Evolutionary conservation across 2,329 filamentous ascomycete genomes (phyloP), one percentile per base, ranked within the genome.

Genomic region (Cladosporium oxysporum): DNA sequence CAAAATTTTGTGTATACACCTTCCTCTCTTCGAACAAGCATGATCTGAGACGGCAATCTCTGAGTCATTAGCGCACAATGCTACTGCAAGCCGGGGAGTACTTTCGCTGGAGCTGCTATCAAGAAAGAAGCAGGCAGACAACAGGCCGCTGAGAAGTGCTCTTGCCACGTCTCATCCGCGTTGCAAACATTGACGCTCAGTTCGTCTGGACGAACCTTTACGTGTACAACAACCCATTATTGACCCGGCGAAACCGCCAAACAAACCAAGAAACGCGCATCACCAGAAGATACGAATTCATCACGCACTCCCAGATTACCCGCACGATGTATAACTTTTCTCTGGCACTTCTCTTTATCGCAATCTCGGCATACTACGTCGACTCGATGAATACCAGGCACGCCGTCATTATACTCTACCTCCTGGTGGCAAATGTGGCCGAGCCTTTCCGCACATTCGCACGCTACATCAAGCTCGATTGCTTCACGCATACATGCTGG

Each of bases 1-100:
- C 47, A 37, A 62, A 5, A 47, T n/a, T 62, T 28, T 53, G 44
- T 52, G 59, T 50, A 62, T 47, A 47, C 57, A 26, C 57, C 16
- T 58, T 41, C 21, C 37, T 23, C n/a, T 21, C 26, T 16, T 41
- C 29, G 41, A 47, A n/a, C 8, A n/a, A 7, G 8, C 2, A 21
- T 21, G 7, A 26, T 26, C 23, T 26, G 3, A 21, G 41, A 47
- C 18, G 41, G 7, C 6, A n/a, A 47, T 21, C 10, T 44, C 18
- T 10, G 37, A n/a, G 10, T 10, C 37, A 23, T 12, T 8, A 47
- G 10, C 3, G n/a, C 3, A 47, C 6, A 47, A 47, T 47, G 41
- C 41, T 47, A 12, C n/a, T 47, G 41, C 41, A 23, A 12, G 41
- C n/a, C 7, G n/a, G 8, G n/a, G 41, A 47, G 41, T n/a, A 21